Percentiles rank a stretch among this genome's conserved stretches.
These are phyloP conservation scores for Starmerella etchellsii DNA, from an alignment of 805 yeast genomes.

Conservation along the genomic window DNA sequence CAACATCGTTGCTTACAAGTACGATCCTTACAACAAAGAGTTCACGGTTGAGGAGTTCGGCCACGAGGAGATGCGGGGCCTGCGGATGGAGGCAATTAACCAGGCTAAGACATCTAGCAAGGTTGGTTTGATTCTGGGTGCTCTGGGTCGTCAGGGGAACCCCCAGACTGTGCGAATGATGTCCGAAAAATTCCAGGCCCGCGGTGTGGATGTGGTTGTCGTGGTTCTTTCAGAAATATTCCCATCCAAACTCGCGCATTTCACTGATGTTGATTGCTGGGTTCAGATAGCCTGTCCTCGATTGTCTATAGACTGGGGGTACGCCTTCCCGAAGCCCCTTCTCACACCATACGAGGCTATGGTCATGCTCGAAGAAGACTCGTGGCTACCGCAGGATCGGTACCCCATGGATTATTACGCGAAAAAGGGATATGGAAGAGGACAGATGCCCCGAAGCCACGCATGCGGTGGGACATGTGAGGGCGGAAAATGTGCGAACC, in stretches of 20 bases:
- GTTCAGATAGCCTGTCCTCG: constrained; percentile 97
- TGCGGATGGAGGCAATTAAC: constrained; percentile 60
- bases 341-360: constrained; percentile 93
- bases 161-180: constrained; percentile 58
- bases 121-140: constrained; percentile 80
- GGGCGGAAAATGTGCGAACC: too few species aligned
- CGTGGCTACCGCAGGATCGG: constrained; percentile 28
- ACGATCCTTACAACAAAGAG: constrained; percentile 88
- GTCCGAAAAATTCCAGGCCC: constrained; percentile 38
- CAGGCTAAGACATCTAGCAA: constrained; percentile 48
- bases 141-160: constrained; percentile 91
- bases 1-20: constrained; percentile 75
- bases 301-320: constrained; percentile 95
- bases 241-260: constrained; percentile 83
- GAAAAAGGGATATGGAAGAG: constrained; percentile 84
- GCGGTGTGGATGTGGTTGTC: constrained; percentile 60
- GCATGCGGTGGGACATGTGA: too few species aligned
- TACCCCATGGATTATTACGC: constrained; percentile 97
- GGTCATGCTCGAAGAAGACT: constrained; percentile 69
- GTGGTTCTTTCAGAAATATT: constrained; percentile 85
- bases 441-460: constrained; percentile 45
- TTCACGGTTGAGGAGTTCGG: constrained; percentile 83
- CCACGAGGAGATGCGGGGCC: constrained; percentile 64
- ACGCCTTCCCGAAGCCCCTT: constrained; percentile 84
- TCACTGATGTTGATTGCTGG: constrained; percentile 87